Percentiles rank a stretch among this genome's conserved stretches.
phyloP scores from a whole-genome alignment of 495 filamentous ascomycete genomes.

The Talaromyces proteolyticus region DNA sequence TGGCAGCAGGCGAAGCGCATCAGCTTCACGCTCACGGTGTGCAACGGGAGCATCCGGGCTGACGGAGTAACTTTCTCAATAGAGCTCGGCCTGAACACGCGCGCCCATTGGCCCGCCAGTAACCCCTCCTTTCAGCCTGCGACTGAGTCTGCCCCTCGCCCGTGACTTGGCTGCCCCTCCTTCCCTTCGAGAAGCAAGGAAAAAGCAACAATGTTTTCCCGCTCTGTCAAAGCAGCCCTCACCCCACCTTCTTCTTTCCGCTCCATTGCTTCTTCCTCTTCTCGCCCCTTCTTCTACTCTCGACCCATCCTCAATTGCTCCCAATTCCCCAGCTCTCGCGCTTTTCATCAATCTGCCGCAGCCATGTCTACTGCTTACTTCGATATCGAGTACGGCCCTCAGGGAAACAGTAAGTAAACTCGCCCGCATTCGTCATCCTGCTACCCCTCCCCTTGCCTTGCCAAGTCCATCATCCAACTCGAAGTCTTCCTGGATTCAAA shows the following conservation, averaged over 20 bases:
- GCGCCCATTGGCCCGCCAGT: too few relatives aligned
- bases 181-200: constrained; percentile 15
- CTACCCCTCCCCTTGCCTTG: constrained; percentile 9
- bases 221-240: constrained; percentile 37
- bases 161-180: constrained; percentile 8
- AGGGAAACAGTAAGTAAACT: constrained; percentile 51
- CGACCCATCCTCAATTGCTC: constrained; percentile 32
- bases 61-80: too few relatives aligned
- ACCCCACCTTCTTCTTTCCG: constrained; percentile 32
- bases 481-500: too few relatives aligned
- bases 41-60: too few relatives aligned
- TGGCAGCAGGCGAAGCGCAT: too few relatives aligned
- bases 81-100: too few relatives aligned
- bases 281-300: constrained; percentile 30
- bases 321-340: constrained; percentile 41
- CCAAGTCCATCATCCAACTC: too few relatives aligned
- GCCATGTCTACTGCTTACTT: constrained; percentile 68
- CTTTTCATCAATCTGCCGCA: constrained; percentile 57
- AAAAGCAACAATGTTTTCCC: constrained; percentile 46
- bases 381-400: constrained; percentile 55
- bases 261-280: constrained; percentile 24
- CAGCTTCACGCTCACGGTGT: too few relatives aligned
- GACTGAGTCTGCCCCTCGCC: constrained; percentile 7
- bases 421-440: too few relatives aligned
- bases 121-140: too few relatives aligned